Percentiles rank a stretch among this genome's conserved stretches.
Evolutionary conservation across 2,329 filamentous ascomycete species (phyloP).

Genomic region (Colletotrichum brevisporum): DNA sequence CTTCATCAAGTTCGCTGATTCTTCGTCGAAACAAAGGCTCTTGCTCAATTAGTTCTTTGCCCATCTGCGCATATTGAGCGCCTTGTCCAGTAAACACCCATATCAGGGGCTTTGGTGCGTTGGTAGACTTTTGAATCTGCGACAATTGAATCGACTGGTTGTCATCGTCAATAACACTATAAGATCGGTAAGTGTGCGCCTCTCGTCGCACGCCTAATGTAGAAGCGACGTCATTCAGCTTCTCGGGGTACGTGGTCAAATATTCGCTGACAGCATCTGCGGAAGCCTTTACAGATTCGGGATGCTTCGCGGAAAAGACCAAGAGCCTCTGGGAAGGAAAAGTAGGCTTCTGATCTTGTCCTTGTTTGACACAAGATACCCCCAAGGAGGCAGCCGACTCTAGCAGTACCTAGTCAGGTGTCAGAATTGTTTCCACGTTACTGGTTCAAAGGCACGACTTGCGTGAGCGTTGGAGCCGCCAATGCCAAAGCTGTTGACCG

Average conservation of each 20-base stretch:
- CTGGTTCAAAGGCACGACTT: neutral
- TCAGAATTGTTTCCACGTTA: neutral
- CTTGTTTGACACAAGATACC: neutral
- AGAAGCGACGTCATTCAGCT: conserved; percentile 40
- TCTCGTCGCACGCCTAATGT: conserved; percentile 41
- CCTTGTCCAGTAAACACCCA: conserved; percentile 43
- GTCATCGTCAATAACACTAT: conserved; percentile 32
- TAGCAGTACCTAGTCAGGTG: conserved; percentile 13
- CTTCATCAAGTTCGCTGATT: conserved; percentile 39
- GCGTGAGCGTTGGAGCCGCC: conserved; percentile 54
- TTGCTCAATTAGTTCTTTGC: conserved; percentile 33
- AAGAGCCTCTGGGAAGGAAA: neutral
- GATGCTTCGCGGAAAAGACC: conserved; percentile 19
- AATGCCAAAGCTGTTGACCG: conserved; percentile 52
- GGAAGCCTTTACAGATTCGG: neutral
- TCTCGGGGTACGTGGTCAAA: conserved; percentile 21
- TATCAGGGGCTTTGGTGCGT: neutral
- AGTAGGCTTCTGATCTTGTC: neutral
- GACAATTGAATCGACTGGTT: conserved; percentile 30
- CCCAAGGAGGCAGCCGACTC: conserved; percentile 31
- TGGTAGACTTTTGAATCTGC: conserved; percentile 33
- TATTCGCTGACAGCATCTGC: neutral
- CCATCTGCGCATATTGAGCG: conserved; percentile 42
- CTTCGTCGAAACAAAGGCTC: conserved; percentile 24
- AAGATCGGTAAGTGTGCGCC: conserved; percentile 38